Evolutionary conservation across 257 asterid species (phyloP).

Genomic region (Galeopsis tetrahit): DNA sequence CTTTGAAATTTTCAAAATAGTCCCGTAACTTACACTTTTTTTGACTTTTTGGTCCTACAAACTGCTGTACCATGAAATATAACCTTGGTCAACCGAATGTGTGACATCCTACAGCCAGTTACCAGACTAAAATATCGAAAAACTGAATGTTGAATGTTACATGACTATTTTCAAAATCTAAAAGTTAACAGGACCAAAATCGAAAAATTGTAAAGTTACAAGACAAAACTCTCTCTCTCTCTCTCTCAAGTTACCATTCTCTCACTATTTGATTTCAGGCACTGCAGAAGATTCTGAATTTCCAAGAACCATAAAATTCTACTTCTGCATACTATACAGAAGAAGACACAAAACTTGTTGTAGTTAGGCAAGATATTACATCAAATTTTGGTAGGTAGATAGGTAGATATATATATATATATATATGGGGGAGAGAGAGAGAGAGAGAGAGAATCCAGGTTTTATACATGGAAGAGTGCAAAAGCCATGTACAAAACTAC

Average conservation of each 20-base stretch:
- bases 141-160: too few relatives aligned
- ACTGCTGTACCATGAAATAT: too few relatives aligned
- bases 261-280: constrained; percentile 32
- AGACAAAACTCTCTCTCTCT: too few relatives aligned
- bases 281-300: constrained; percentile 44
- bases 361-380: neutral
- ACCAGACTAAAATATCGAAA: too few relatives aligned
- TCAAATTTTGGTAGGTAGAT: constrained; percentile 18
- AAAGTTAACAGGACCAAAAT: too few relatives aligned
- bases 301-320: neutral
- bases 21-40: too few relatives aligned
- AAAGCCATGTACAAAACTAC: constrained; percentile 23
- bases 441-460: constrained; percentile 18
- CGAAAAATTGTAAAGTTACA: too few relatives aligned
- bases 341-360: neutral
- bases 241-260: neutral
- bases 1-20: too few relatives aligned
- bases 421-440: constrained; percentile 3
- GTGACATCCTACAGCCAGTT: too few relatives aligned
- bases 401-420: neutral
- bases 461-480: constrained; percentile 29
- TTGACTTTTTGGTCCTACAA: too few relatives aligned
- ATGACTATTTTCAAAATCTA: too few relatives aligned
- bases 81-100: too few relatives aligned
- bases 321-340: neutral